A percentile compares a stretch with the other conserved stretches of the same genome.
These are phyloP conservation scores for Penicillium sp. DNA, from an alignment of 2,329 filamentous ascomycete species.

Conservation along the genomic window DNA sequence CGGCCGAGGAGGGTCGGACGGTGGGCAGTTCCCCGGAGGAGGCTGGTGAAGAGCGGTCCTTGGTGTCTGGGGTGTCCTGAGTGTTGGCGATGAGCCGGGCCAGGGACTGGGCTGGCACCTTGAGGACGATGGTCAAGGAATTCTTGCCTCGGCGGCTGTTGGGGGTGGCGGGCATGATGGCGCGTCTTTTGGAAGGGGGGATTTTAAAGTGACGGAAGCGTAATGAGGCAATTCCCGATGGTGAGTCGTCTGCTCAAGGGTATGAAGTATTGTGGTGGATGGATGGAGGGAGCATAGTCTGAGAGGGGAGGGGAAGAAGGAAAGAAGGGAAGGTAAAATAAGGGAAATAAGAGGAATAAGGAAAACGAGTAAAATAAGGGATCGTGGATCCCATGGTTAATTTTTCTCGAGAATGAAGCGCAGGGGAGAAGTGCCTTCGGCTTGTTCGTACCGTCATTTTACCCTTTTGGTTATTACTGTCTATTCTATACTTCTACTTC, in stretches of 20 bases:
- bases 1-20: constrained; percentile 40
- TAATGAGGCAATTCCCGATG: constrained; percentile 15
- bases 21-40: constrained; percentile 37
- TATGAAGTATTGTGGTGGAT: constrained; percentile 31
- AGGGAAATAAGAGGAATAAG: constrained; percentile 14
- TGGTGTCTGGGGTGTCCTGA: constrained; percentile 18
- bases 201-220: constrained; percentile 4
- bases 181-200: not conserved
- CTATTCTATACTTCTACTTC: too few species aligned
- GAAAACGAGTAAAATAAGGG: constrained; percentile 23
- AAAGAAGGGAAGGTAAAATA: constrained; percentile 22
- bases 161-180: constrained; percentile 28
- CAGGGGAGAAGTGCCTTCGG: constrained; percentile 12
- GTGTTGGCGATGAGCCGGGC: constrained; percentile 34
- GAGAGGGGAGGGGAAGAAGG: constrained; percentile 17
- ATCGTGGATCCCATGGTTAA: constrained; percentile 29
- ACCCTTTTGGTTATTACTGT: not conserved
- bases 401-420: constrained; percentile 13
- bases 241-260: constrained; percentile 22
- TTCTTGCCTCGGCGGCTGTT: constrained; percentile 40
- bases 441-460: too few species aligned
- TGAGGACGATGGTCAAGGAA: constrained; percentile 37
- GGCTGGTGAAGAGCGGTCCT: constrained; percentile 39
- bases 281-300: constrained; percentile 32
- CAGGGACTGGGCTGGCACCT: constrained; percentile 40